Conservation (phyloP, 345 rosid species). For the Bruguiera parviflora region DNA sequence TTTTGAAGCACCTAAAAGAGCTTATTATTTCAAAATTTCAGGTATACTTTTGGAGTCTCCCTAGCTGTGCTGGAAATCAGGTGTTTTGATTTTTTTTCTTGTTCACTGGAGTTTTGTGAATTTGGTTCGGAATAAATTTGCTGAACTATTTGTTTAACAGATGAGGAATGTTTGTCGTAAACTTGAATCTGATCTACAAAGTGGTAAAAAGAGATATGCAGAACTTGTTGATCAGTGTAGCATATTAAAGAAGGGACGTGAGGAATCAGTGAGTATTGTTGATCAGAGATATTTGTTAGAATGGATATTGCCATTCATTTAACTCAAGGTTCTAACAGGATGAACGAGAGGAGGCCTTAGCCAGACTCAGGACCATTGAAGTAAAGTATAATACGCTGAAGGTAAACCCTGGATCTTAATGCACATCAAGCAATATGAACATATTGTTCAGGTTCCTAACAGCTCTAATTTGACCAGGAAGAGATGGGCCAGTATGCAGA, state of each 20-base stretch:
- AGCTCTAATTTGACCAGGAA: no score
- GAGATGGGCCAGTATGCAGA: conserved; percentile 53
- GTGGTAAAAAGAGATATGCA: conserved; percentile 54
- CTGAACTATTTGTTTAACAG: conserved; percentile 31
- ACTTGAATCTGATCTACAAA: conserved; percentile 75
- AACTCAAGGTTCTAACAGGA: conserved; percentile 36
- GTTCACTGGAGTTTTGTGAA: neutral
- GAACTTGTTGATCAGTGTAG: conserved; percentile 67
- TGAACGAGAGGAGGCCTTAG: conserved; percentile 67
- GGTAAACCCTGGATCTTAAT: conserved; percentile 31
- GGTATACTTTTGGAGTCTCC: conserved; percentile 98
- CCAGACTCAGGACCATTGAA: conserved; percentile 59
- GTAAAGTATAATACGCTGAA: conserved; percentile 59
- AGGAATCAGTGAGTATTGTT: conserved; percentile 67
- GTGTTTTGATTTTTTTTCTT: conserved; percentile 31
- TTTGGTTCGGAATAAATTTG: neutral
- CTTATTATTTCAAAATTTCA: conserved; percentile 29
- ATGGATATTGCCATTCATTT: neutral
- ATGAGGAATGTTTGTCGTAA: conserved; percentile 60
- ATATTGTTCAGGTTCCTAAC: conserved; percentile 6
- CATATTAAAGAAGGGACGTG: conserved; percentile 75
- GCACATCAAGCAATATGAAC: conserved; percentile 2
- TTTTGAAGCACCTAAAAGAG: neutral
- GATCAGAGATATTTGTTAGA: no score
- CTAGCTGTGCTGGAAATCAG: conserved; percentile 95